Base-by-base conservation (phyloP, 2,329 filamentous ascomycete genomes). In the Diaporthe humulicola region DNA sequence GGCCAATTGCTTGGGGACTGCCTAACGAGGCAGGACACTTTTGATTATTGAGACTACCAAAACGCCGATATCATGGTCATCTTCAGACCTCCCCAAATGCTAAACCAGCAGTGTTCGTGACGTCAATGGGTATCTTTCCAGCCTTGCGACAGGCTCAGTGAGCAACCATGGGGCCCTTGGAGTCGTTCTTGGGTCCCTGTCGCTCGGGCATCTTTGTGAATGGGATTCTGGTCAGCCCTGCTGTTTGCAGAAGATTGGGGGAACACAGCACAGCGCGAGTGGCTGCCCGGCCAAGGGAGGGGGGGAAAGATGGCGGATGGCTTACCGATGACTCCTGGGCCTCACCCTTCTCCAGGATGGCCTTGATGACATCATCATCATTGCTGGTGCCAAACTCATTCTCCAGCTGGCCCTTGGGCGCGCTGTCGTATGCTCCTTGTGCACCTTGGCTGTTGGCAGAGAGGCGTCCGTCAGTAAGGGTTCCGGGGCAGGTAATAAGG, bases 361-460 rank as follows among this genome's bases (percentile, higher is more conserved):
- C 87, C 85, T 91, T 91, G 81, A 98, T 93, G 75, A 93, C 92
- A 0, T 96, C 94, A 10, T 98, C 96, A 33, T 95, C 93, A 72
- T 92, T 88, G 79, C 88, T 86, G 19, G 95, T 96, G 79, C 94
- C 95, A 79, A 99, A 99, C 86, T 98, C 96, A 78, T 92, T 93
- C 81, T 97, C 93, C 6, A 99, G 88, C 61, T 88, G 88, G 57
- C 88, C 85, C 78, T 97, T 94, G 79, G 94, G 93, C 12, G 96
- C 95, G 14, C 87, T 86, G 81, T 98, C 94, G 57, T 94, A 87
- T 75, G 92, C 90, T 73, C 96, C 96, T 83, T 98, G 95, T 58
- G 90, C 91, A 78, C 96, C 96, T 83, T 98, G 95, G 84, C 95
- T 98, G 75, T 75, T 72, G 56, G 15, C 28, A 14, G 15, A 4